phyloP scores from a whole-genome alignment of 2,329 filamentous ascomycete species.

The Colletotrichum musicola region DNA sequence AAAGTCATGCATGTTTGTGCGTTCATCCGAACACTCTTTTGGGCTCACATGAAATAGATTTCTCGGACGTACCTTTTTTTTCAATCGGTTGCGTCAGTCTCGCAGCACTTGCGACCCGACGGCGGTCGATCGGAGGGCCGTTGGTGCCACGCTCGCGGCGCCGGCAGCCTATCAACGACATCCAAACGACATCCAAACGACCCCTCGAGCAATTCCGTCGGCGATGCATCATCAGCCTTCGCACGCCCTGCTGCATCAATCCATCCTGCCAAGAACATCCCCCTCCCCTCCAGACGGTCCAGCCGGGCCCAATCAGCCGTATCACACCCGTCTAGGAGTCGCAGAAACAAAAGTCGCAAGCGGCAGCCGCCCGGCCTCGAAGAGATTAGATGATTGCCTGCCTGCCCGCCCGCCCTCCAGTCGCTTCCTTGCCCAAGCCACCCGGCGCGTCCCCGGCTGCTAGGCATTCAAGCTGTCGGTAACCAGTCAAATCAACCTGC shows the following conservation, averaged over 20 bases:
- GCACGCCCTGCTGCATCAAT: neutral
- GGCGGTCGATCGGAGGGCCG: slow-evolving; percentile 5
- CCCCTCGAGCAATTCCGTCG: neutral
- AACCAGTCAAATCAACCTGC: slow-evolving; percentile 10
- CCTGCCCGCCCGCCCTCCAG: neutral
- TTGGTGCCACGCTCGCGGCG: slow-evolving; percentile 4
- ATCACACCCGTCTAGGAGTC: neutral
- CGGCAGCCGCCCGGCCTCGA: no score
- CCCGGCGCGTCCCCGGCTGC: slow-evolving; percentile 2
- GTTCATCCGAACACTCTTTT: slow-evolving; percentile 21
- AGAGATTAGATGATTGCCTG: slow-evolving; percentile 7
- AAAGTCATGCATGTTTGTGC: slow-evolving; percentile 18
- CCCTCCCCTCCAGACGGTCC: neutral
- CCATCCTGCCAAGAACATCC: neutral
- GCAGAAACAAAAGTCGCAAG: no score
- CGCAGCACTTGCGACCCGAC: neutral
- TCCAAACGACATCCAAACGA: neutral
- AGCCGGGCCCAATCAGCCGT: neutral
- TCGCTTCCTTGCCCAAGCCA: slow-evolving; percentile 3
- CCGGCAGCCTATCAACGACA: neutral
- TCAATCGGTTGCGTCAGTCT: neutral
- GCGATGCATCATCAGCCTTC: neutral
- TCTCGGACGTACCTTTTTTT: neutral
- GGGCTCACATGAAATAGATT: neutral
- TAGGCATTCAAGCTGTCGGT: slow-evolving; percentile 24